These are phyloP conservation scores for Sporothrix luriei DNA, from an alignment of 2,329 filamentous ascomycete species.

Conservation along the genomic window DNA sequence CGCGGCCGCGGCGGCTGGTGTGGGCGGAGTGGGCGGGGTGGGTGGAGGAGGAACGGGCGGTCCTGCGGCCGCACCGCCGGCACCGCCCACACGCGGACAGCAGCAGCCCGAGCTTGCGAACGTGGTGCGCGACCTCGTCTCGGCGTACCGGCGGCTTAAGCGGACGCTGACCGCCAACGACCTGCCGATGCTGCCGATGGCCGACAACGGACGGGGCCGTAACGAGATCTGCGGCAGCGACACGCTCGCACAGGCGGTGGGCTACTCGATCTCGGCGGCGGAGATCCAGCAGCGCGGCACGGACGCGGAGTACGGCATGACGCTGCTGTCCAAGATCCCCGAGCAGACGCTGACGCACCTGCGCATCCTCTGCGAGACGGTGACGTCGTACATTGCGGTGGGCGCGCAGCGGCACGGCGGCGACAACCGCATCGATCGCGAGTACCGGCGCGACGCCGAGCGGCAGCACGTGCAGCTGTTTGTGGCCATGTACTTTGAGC, in stretches of 20 bases:
- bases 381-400: conserved; percentile 78
- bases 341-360: conserved; percentile 83
- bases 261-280: conserved; percentile 80
- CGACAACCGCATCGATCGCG: conserved; percentile 63
- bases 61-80: no score
- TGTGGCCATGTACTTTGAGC: conserved; percentile 57
- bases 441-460: conserved; percentile 69
- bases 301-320: conserved; percentile 71
- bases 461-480: conserved; percentile 78
- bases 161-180: conserved; percentile 61
- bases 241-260: conserved; percentile 67
- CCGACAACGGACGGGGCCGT: conserved; percentile 39
- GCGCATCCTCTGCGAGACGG: conserved; percentile 84
- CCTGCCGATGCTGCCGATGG: conserved; percentile 47
- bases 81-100: no score
- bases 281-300: conserved; percentile 92
- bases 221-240: conserved; percentile 59
- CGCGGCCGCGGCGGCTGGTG: not conserved
- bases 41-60: not conserved
- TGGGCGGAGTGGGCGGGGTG: not conserved
- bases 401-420: conserved; percentile 66
- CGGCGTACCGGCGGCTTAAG: conserved; percentile 62
- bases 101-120: conserved; percentile 31
- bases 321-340: conserved; percentile 79
- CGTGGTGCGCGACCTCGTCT: conserved; percentile 58